A percentile compares a stretch with the other conserved stretches of the same genome.
Evolutionary conservation across 495 filamentous ascomycete species (phyloP).

Genomic region (Cenococcum geophilum): DNA sequence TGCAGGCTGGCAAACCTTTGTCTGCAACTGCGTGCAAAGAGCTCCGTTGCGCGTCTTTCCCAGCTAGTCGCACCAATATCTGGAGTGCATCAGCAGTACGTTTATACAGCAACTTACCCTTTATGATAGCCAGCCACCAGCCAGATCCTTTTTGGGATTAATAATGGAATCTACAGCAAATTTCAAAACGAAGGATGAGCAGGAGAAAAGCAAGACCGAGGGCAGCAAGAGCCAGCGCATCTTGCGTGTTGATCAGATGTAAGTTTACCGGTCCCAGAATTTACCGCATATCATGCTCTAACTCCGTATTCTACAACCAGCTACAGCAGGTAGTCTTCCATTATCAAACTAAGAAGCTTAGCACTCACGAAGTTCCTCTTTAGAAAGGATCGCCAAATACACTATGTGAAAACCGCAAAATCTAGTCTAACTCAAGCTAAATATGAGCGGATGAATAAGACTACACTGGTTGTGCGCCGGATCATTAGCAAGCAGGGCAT

Average conservation of each 20-base stretch:
- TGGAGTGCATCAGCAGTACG: too few species aligned
- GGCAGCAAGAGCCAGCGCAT: constrained; percentile 3
- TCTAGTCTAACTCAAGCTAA: constrained; percentile 5
- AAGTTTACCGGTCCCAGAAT: background rate
- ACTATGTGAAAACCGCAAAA: constrained; percentile 17
- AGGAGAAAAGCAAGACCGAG: constrained; percentile 1
- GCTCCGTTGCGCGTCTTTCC: too few species aligned
- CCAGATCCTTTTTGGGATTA: too few species aligned
- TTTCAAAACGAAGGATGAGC: background rate
- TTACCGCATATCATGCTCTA: background rate
- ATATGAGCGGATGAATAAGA: constrained; percentile 11
- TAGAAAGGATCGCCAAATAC: constrained; percentile 15
- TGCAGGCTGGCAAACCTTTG: too few species aligned
- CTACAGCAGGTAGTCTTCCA: background rate
- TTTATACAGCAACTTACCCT: too few species aligned
- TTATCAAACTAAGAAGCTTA: background rate
- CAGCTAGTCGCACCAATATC: too few species aligned
- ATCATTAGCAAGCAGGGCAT: constrained; percentile 29
- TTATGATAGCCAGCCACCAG: too few species aligned
- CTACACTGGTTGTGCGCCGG: constrained; percentile 26
- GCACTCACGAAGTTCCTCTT: background rate
- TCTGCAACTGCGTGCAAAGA: too few species aligned
- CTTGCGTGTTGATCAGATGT: constrained; percentile 8
- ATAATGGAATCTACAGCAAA: background rate
- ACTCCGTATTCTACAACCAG: background rate